Percentiles rank a stretch among this genome's conserved stretches.
Conservation (phyloP, 1,284 basidiomycete species). For the Takashimella koratensis region DNA sequence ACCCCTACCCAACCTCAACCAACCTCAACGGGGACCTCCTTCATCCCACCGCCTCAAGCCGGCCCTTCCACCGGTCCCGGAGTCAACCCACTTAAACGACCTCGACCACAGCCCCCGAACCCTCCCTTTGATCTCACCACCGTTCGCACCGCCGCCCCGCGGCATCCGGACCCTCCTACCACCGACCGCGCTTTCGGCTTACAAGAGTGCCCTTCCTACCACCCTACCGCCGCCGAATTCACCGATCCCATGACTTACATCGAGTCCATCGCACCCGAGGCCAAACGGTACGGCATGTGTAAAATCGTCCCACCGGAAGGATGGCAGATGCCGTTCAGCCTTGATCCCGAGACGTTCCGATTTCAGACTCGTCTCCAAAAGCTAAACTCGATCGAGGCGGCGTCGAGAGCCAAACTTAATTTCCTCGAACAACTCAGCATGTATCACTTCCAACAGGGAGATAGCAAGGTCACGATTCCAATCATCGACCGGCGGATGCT, state of each 20-base stretch:
- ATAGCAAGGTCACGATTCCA: slow-evolving; percentile 79
- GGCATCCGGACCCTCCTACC: slow-evolving; percentile 28
- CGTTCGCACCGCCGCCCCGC: slow-evolving; percentile 34
- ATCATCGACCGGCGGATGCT: slow-evolving; percentile 86
- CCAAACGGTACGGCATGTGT: slow-evolving; percentile 81
- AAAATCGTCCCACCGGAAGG: slow-evolving; percentile 91
- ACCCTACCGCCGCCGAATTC: slow-evolving; percentile 86
- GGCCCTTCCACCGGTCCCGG: slow-evolving; percentile 10
- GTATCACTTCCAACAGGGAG: slow-evolving; percentile 85
- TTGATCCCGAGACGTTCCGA: slow-evolving; percentile 69
- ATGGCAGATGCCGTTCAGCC: slow-evolving; percentile 97
- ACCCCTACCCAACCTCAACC: slow-evolving; percentile 13
- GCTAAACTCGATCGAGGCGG: slow-evolving; percentile 95
- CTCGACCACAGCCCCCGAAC: slow-evolving; percentile 22
- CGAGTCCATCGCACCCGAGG: slow-evolving; percentile 71
- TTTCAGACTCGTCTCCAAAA: slow-evolving; percentile 95
- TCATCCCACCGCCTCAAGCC: slow-evolving; percentile 25
- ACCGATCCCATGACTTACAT: slow-evolving; percentile 95
- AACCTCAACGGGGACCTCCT: slow-evolving; percentile 26
- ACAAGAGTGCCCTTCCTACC: slow-evolving; percentile 84
- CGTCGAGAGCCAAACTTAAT: slow-evolving; percentile 92
- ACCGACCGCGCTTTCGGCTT: slow-evolving; percentile 69
- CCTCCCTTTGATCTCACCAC: slow-evolving; percentile 34
- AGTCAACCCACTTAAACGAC: slow-evolving; percentile 34
- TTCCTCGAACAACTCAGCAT: slow-evolving; percentile 95